Conservation (phyloP, 2,329 filamentous ascomycete genomes). For the Sporothrix brasiliensis region DNA sequence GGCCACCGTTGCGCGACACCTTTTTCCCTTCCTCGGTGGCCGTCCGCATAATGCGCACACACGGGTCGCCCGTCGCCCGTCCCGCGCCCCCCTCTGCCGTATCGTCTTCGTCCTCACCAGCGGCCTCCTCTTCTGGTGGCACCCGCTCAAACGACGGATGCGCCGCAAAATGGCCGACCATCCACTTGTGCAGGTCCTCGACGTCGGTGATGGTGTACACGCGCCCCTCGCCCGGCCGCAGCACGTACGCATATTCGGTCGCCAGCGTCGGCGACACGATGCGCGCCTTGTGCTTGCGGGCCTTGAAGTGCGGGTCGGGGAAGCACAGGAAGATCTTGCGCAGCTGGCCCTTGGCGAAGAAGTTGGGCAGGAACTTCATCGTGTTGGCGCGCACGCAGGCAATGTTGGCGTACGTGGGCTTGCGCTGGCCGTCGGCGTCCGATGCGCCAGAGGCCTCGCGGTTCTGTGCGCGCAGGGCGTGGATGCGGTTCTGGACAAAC, state of each 20-base stretch:
- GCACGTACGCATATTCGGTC: constrained; percentile 88
- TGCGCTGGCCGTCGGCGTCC: constrained; percentile 38
- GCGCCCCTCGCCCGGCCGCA: constrained; percentile 74
- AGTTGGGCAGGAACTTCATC: constrained; percentile 99
- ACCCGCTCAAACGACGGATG: constrained; percentile 81
- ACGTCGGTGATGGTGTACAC: constrained; percentile 98
- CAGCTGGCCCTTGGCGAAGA: constrained; percentile 81
- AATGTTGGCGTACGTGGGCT: constrained; percentile 74
- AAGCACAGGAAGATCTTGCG: constrained; percentile 97
- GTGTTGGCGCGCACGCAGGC: constrained; percentile 88
- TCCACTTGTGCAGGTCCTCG: constrained; percentile 90
- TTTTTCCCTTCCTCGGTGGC: constrained; percentile 99
- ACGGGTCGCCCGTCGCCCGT: constrained; percentile 53
- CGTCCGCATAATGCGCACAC: constrained; percentile 71
- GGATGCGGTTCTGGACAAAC: constrained; percentile 86
- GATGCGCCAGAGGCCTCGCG: constrained; percentile 17
- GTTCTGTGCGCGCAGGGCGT: constrained; percentile 73
- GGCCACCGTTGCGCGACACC: constrained; percentile 84
- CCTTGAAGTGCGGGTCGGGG: constrained; percentile 97
- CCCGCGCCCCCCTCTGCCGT: constrained; percentile 45
- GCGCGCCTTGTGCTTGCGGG: constrained; percentile 92
- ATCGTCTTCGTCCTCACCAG: constrained; percentile 48
- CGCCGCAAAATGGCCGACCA: constrained; percentile 80
- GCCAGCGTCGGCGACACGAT: constrained; percentile 89
- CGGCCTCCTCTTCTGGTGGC: constrained; percentile 62